Percentiles rank a stretch among this genome's conserved stretches.
Conservation (phyloP, 306 rosid genomes). For the Casuarina equisetifolia region DNA sequence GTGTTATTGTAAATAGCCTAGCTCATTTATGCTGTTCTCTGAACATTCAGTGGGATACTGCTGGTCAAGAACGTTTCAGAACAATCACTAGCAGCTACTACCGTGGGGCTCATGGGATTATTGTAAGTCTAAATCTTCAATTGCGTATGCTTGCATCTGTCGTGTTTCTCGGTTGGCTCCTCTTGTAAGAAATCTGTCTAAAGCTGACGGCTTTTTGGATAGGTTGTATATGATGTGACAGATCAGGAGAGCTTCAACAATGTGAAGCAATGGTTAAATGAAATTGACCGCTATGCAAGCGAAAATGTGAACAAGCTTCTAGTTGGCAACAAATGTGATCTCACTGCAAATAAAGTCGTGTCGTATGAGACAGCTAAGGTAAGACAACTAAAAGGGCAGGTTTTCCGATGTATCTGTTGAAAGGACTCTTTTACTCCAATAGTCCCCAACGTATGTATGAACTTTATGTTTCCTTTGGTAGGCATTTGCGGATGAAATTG, state of each 20-base stretch:
- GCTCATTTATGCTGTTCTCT: constrained; percentile 23
- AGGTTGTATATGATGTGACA: constrained; percentile 84
- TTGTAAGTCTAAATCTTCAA: constrained; percentile 51
- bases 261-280: constrained; percentile 79
- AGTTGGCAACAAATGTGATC: constrained; percentile 72
- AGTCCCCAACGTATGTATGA: constrained; percentile 16
- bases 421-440: constrained; percentile 1
- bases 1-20: not conserved
- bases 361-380: constrained; percentile 73
- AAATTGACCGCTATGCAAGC: constrained; percentile 82
- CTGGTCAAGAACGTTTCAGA: constrained; percentile 99
- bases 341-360: constrained; percentile 70
- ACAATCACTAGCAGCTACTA: constrained; percentile 99
- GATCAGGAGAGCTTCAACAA: constrained; percentile 84
- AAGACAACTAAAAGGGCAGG: constrained; percentile 12
- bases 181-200: constrained; percentile 24
- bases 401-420: constrained; percentile 11
- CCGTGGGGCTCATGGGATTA: constrained; percentile 99
- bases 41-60: constrained; percentile 91
- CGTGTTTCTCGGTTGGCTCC: not conserved
- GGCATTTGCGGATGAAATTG: constrained; percentile 87
- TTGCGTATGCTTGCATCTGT: not conserved
- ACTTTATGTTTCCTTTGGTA: constrained; percentile 26
- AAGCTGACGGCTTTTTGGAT: constrained; percentile 17
- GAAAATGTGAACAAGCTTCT: constrained; percentile 80